phyloP scores from a whole-genome alignment of 192 early-diverging fungal species.

The Coemansia sp. region DNA sequence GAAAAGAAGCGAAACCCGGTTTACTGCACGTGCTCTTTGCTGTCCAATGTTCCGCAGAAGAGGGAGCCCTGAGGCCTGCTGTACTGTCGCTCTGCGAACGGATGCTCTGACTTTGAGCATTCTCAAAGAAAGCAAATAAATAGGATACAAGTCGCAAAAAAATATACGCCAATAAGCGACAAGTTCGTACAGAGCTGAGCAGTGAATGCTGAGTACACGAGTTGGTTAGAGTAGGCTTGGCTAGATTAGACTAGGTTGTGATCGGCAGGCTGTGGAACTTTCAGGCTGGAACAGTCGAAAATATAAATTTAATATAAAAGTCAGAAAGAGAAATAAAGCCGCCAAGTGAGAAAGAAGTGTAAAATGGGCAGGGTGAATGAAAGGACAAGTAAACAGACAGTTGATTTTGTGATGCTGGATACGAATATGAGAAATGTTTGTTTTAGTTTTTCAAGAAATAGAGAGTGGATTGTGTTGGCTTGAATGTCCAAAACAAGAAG shows the following conservation, averaged over 20 bases:
- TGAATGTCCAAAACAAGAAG: conserved; percentile 6
- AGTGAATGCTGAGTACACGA: not conserved
- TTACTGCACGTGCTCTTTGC: conserved; percentile 10
- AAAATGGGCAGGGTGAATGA: not conserved
- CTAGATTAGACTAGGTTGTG: not conserved
- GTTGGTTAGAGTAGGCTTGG: not conserved
- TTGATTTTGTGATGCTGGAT: not conserved
- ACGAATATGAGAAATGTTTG: conserved; percentile 14
- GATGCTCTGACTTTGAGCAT: conserved; percentile 38
- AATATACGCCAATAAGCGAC: not conserved
- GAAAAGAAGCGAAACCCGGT: conserved; percentile 11
- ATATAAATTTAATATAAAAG: conserved; percentile 2
- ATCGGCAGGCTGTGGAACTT: not conserved
- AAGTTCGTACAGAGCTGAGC: too few species aligned
- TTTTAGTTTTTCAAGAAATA: not conserved
- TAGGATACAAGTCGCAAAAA: not conserved
- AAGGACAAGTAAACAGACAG: conserved; percentile 5
- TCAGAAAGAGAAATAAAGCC: conserved; percentile 4
- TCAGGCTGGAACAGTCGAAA: not conserved
- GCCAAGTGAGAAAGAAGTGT: not conserved
- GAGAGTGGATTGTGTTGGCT: not conserved
- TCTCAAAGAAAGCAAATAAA: conserved; percentile 1
- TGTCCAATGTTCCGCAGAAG: conserved; percentile 14
- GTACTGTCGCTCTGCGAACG: conserved; percentile 29
- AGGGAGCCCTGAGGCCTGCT: conserved; percentile 14